phyloP scores from a whole-genome alignment of 176 grass and related monocot genomes.

The Saccharum spontaneum region DNA sequence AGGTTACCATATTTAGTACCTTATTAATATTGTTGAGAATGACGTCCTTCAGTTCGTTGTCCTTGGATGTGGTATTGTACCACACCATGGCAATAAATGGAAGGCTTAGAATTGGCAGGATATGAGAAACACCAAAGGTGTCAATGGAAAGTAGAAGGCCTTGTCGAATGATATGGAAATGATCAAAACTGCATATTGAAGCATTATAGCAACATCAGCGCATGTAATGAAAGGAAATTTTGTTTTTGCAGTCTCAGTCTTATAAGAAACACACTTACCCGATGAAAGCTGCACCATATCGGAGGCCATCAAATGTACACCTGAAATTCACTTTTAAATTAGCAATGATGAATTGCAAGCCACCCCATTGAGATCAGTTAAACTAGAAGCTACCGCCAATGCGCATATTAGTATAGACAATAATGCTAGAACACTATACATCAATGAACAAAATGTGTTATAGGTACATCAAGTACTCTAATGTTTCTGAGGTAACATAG shows the following conservation, averaged over 20 bases:
- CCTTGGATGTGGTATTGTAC: slow-evolving; percentile 39
- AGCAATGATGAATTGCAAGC: slow-evolving; percentile 26
- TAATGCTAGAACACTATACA: not conserved
- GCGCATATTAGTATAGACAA: not conserved
- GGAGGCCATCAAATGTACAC: slow-evolving; percentile 96
- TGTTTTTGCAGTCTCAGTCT: slow-evolving; percentile 8
- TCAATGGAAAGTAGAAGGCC: slow-evolving; percentile 83
- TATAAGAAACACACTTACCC: slow-evolving; percentile 54
- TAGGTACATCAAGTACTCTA: not conserved
- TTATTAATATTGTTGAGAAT: slow-evolving; percentile 52
- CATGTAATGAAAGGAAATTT: slow-evolving; percentile 6
- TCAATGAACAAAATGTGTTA: slow-evolving; percentile 4
- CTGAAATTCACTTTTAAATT: slow-evolving; percentile 46
- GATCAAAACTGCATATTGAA: slow-evolving; percentile 74
- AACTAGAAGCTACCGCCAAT: slow-evolving; percentile 2
- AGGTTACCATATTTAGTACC: slow-evolving; percentile 37
- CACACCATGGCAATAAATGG: slow-evolving; percentile 65
- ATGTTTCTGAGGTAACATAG: not conserved
- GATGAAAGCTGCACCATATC: slow-evolving; percentile 95
- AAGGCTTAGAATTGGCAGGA: slow-evolving; percentile 82
- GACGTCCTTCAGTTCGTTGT: slow-evolving; percentile 34
- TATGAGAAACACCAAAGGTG: slow-evolving; percentile 90
- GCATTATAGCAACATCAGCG: slow-evolving; percentile 23
- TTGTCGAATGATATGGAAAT: slow-evolving; percentile 89
- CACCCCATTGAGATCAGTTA: not conserved